Evolutionary conservation across 73 alveolate species (phyloP), one percentile per base, ranked within the genome.

Genomic region (Paraurostyla sp.): DNA sequence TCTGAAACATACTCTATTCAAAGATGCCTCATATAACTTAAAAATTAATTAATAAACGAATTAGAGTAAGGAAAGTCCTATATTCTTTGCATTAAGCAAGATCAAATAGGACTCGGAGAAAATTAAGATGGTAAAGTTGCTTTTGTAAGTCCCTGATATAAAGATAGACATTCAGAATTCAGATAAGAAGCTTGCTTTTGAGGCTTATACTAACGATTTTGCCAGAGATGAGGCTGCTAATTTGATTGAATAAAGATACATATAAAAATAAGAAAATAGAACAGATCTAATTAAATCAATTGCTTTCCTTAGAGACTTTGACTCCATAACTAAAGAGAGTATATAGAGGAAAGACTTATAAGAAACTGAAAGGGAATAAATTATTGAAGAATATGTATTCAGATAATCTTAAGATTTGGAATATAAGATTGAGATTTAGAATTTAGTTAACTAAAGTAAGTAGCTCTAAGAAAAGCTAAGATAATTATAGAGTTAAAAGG

Each of bases 131-230:
- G 82, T 65, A 6, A 65, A 65, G 56, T 13, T 40, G 18, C 25
- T 65, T 15, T 11, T 65, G 36, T 18, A 65, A 22, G 41, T 56
- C 35, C 3, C 35, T 11, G 82, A 65, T 38, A 22, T 65, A 16
- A 22, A 65, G 13, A 30, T 65, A 0, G 58, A 22, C 1, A 0
- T 65, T 2, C 35, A 30, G 13, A 65, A 65, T 65, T 3, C 6
- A 38, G 82, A 65, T 40, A 65, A 65, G 15, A 65, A 65, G 23
- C 41, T 13, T 6, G 82, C 82, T 65, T 65, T 65, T 38, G 82
- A 65, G 41, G 82, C 82, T 11, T 38, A 65, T 38, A 35, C 7
- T 32, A 65, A 65, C 41, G 15, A 65, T 11, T 65, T 65, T 38
- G 42, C 60, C 7, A 30, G 60, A 38, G 82, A 65, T 65, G 60